Conservation (phyloP, 2,329 filamentous ascomycete genomes). For the Biscogniauxia mediterranea region DNA sequence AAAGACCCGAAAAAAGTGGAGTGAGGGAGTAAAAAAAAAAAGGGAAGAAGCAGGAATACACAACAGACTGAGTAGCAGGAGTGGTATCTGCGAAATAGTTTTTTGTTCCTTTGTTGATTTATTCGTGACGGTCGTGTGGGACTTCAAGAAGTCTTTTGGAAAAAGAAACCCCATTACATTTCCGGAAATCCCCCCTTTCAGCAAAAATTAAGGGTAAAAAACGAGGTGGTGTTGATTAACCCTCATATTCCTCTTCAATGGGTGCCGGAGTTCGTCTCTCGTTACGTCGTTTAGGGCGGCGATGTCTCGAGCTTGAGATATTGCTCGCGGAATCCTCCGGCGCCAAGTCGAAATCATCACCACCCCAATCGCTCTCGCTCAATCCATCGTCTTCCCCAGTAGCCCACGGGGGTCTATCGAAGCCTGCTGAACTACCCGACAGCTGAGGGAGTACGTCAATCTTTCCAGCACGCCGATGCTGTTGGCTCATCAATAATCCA, state of each 20-base stretch:
- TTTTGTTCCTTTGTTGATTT: background rate
- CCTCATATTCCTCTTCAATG: constrained; percentile 67
- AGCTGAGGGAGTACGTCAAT: constrained; percentile 54
- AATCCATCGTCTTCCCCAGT: constrained; percentile 44
- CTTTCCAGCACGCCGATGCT: constrained; percentile 49
- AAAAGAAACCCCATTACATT: background rate
- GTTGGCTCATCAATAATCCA: constrained; percentile 66
- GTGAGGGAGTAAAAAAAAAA: background rate
- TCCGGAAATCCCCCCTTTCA: background rate
- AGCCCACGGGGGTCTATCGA: constrained; percentile 49
- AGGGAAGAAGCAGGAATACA: background rate
- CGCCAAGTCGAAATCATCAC: constrained; percentile 58
- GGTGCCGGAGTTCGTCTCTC: constrained; percentile 70
- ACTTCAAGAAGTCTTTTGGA: background rate
- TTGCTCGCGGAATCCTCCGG: constrained; percentile 82
- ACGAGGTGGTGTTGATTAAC: background rate
- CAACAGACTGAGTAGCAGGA: background rate
- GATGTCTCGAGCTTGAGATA: constrained; percentile 68
- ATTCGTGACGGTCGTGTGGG: background rate
- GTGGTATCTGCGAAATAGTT: background rate
- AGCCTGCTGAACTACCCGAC: constrained; percentile 48
- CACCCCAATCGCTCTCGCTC: constrained; percentile 58
- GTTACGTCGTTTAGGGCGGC: constrained; percentile 64
- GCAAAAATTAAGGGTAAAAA: background rate
- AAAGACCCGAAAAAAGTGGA: background rate